These are phyloP conservation scores for Apiospora kogelbergensis DNA, from an alignment of 2,329 filamentous ascomycete genomes.

Conservation along the genomic window DNA sequence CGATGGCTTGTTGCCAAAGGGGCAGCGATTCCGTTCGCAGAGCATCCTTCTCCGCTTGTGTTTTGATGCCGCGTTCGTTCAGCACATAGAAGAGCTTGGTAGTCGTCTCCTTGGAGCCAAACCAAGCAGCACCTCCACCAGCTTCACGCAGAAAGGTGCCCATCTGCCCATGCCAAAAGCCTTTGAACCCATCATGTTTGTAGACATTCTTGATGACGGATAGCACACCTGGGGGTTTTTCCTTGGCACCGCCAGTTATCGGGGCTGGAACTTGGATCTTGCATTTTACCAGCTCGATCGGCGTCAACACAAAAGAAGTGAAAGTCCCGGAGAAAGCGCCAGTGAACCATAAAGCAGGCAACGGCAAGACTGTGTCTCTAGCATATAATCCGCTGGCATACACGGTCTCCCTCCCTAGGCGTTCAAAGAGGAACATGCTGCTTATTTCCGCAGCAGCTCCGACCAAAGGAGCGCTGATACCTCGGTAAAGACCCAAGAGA, in stretches of 20 bases:
- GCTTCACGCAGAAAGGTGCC: slow-evolving; percentile 93
- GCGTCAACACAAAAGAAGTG: slow-evolving; percentile 87
- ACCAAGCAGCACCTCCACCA: slow-evolving; percentile 93
- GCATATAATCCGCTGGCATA: slow-evolving; percentile 52
- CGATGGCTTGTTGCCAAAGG: slow-evolving; percentile 82
- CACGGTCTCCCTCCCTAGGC: slow-evolving; percentile 66
- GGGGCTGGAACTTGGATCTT: slow-evolving; percentile 80
- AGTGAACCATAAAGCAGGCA: slow-evolving; percentile 74
- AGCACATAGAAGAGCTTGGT: slow-evolving; percentile 66
- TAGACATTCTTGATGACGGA: slow-evolving; percentile 78
- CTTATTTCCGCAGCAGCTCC: slow-evolving; percentile 92
- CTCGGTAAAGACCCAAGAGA: slow-evolving; percentile 81
- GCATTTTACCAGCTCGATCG: slow-evolving; percentile 96
- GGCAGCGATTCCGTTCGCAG: slow-evolving; percentile 59
- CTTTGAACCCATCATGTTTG: slow-evolving; percentile 74
- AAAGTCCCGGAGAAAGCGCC: slow-evolving; percentile 86
- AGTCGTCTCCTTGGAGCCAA: slow-evolving; percentile 83
- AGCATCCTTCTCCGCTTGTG: slow-evolving; percentile 39
- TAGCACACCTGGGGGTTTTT: slow-evolving; percentile 59
- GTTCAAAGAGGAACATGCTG: slow-evolving; percentile 89
- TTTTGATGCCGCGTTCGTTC: slow-evolving; percentile 44
- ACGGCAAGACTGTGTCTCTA: slow-evolving; percentile 62
- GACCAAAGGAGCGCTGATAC: slow-evolving; percentile 85
- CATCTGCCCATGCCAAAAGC: slow-evolving; percentile 94
- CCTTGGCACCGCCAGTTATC: slow-evolving; percentile 36